phyloP scores from a whole-genome alignment of 441 rosid genomes.

The Populus hybrid region DNA sequence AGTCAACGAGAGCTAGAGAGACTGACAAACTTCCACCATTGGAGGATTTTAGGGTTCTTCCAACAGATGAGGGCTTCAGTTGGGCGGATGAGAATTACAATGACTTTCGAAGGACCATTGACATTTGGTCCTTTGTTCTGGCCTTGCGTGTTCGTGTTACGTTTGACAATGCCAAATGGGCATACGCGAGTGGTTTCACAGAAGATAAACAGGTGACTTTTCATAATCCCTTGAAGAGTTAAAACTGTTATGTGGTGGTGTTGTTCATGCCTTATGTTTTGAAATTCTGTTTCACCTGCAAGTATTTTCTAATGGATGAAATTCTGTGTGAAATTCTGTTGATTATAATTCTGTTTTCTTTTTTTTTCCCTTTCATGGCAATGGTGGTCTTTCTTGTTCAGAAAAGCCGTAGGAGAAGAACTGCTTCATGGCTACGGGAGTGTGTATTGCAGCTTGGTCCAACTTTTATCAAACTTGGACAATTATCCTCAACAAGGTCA shows the following conservation, averaged over 20 bases:
- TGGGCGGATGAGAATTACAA: conserved; percentile 95
- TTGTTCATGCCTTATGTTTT: neutral
- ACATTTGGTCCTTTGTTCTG: conserved; percentile 83
- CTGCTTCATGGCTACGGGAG: conserved; percentile 93
- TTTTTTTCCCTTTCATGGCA: conserved; percentile 16
- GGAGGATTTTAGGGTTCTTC: conserved; percentile 68
- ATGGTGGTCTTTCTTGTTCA: conserved; percentile 27
- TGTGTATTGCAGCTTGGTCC: conserved; percentile 92
- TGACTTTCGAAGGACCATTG: conserved; percentile 63
- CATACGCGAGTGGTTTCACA: conserved; percentile 63
- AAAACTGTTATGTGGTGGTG: neutral
- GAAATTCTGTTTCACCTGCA: neutral
- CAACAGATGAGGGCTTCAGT: conserved; percentile 89
- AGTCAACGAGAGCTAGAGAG: conserved; percentile 33
- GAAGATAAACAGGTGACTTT: conserved; percentile 75
- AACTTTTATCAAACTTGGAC: conserved; percentile 94
- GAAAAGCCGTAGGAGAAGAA: conserved; percentile 66
- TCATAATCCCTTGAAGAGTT: neutral
- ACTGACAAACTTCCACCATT: conserved; percentile 52
- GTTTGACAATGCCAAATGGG: conserved; percentile 88
- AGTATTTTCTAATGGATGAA: neutral
- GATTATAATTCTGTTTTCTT: neutral
- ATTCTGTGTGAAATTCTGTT: neutral
- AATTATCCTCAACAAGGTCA: conserved; percentile 86
- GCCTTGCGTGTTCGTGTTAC: conserved; percentile 68